These are phyloP conservation scores for Penicillium sp. DNA, from an alignment of 2,329 filamentous ascomycete genomes.

Conservation along the genomic window DNA sequence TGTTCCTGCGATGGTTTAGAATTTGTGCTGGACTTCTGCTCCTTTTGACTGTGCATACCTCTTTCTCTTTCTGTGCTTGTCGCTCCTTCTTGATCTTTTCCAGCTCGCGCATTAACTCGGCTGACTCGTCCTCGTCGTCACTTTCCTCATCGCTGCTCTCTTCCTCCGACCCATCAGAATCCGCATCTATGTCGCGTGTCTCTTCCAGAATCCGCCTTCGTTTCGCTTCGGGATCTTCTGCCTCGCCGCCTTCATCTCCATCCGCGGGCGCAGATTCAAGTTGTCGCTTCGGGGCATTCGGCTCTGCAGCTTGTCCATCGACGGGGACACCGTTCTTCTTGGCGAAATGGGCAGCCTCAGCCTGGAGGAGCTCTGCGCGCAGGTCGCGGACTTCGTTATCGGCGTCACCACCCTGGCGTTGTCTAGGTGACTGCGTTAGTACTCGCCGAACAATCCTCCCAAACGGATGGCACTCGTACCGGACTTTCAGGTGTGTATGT, in stretches of 20 bases:
- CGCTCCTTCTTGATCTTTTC: constrained; percentile 90
- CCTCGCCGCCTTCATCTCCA: constrained; percentile 37
- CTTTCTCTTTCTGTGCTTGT: constrained; percentile 74
- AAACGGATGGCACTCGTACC: constrained; percentile 47
- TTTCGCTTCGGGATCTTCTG: constrained; percentile 76
- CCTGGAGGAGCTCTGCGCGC: constrained; percentile 81
- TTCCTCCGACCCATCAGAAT: constrained; percentile 63
- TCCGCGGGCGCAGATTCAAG: constrained; percentile 53
- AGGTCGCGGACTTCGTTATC: constrained; percentile 73
- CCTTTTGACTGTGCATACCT: constrained; percentile 44
- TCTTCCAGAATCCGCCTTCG: constrained; percentile 83
- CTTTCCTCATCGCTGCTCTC: constrained; percentile 64
- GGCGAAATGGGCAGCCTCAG: constrained; percentile 82
- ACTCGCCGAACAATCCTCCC: neutral
- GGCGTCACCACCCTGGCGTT: constrained; percentile 81
- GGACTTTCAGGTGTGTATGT: constrained; percentile 87
- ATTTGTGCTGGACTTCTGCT: neutral
- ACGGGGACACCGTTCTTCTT: constrained; percentile 70
- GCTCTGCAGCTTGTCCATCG: constrained; percentile 42
- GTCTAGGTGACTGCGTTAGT: constrained; percentile 46
- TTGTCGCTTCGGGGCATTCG: constrained; percentile 61
- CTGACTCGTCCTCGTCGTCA: constrained; percentile 75
- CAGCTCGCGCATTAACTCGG: constrained; percentile 85
- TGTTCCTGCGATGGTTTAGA: constrained; percentile 58
- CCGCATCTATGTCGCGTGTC: constrained; percentile 81